Evolutionary conservation across 305 asterid genomes (phyloP).

Genomic region (Nicotiana rustica): DNA sequence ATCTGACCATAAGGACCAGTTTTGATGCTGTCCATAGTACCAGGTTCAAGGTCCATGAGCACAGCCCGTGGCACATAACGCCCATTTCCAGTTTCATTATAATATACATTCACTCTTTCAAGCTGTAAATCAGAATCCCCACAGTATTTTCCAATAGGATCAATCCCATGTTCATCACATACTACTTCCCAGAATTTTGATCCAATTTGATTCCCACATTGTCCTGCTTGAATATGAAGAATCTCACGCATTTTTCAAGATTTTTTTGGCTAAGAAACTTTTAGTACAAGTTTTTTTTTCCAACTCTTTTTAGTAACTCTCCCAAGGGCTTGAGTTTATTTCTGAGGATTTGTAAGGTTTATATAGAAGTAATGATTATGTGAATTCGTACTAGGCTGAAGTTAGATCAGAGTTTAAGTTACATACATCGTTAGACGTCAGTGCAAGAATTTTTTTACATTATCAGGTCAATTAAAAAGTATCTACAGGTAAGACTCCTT

Average conservation of each 20-base stretch:
- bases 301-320: background rate
- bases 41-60: slow-evolving; percentile 63
- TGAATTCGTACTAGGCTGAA: background rate
- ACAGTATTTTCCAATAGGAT: slow-evolving; percentile 52
- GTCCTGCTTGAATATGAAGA: slow-evolving; percentile 60
- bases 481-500: no score
- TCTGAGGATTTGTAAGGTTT: background rate
- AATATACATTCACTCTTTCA: slow-evolving; percentile 57
- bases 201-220: slow-evolving; percentile 62
- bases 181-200: slow-evolving; percentile 56
- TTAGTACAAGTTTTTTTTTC: background rate
- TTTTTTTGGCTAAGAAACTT: background rate
- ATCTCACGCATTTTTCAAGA: slow-evolving; percentile 49
- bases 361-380: background rate
- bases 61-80: slow-evolving; percentile 58
- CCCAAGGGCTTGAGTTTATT: background rate
- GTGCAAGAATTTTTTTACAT: no score
- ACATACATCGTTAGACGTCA: no score
- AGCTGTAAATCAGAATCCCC: slow-evolving; percentile 49
- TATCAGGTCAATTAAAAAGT: no score
- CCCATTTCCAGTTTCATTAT: slow-evolving; percentile 52
- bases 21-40: slow-evolving; percentile 58
- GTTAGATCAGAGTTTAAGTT: background rate
- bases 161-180: slow-evolving; percentile 60
- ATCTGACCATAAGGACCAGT: slow-evolving; percentile 56